Conservation (phyloP, 352 stramenopile species). For the Blastocystis sp. region DNA sequence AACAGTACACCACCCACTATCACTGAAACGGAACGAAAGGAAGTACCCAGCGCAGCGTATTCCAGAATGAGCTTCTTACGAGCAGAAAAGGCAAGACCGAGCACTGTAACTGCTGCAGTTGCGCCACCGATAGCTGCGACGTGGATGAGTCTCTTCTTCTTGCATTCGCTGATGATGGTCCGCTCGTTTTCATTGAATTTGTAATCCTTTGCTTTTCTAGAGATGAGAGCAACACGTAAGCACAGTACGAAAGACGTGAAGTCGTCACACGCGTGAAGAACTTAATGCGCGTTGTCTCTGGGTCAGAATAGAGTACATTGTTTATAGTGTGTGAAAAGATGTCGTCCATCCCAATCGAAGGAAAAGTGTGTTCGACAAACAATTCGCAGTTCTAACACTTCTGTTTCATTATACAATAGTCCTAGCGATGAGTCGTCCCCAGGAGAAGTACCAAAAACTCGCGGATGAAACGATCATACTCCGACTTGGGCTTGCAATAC, state of each 20-base stretch:
- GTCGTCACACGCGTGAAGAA: not conserved
- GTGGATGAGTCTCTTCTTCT: not conserved
- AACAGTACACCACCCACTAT: conserved; percentile 12
- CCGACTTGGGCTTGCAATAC: not conserved
- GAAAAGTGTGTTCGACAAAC: conserved; percentile 14
- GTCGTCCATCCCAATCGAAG: conserved; percentile 21
- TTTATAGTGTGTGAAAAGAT: conserved; percentile 24
- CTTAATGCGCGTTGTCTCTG: not conserved
- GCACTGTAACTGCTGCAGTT: not conserved
- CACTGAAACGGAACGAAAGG: too few relatives aligned
- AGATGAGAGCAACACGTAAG: not conserved
- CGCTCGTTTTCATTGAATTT: conserved; percentile 16
- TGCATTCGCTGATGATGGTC: conserved; percentile 15
- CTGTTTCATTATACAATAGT: conserved; percentile 16
- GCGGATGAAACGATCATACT: conserved; percentile 28
- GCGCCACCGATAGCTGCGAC: conserved; percentile 1
- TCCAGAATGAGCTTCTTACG: conserved; percentile 38
- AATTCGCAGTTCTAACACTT: not conserved
- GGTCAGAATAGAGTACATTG: conserved; percentile 10
- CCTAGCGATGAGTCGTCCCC: not conserved
- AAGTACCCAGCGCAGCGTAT: conserved; percentile 4
- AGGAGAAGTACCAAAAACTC: conserved; percentile 36
- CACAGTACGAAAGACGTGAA: not conserved
- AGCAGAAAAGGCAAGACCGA: conserved; percentile 22
- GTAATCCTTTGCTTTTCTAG: conserved; percentile 10